These are phyloP conservation scores for Eucalyptus erythrocorys DNA, from an alignment of 345 rosid species.

Conservation along the genomic window DNA sequence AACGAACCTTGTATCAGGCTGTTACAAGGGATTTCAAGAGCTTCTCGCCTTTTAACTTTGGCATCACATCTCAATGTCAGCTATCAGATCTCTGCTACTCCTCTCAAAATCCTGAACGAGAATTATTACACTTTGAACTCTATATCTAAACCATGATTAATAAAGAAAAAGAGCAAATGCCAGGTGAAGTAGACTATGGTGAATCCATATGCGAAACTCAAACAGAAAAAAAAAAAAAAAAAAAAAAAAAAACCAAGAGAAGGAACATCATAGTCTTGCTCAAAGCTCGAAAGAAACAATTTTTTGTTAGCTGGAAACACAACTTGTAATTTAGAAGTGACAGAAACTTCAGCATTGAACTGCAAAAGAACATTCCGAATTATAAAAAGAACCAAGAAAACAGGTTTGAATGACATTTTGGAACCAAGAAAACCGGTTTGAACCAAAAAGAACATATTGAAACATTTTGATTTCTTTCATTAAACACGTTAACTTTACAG, in stretches of 20 bases:
- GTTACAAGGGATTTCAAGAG: conserved; percentile 38
- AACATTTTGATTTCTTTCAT: too few relatives aligned
- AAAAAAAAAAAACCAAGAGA: not conserved
- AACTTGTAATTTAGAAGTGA: too few relatives aligned
- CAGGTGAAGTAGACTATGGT: not conserved
- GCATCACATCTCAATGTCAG: conserved; percentile 31
- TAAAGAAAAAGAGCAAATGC: not conserved
- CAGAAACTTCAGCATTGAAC: too few relatives aligned
- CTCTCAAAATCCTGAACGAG: conserved; percentile 37
- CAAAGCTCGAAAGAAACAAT: conserved; percentile 21
- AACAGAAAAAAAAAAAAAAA: too few relatives aligned
- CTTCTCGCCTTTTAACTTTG: conserved; percentile 50
- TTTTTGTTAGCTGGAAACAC: too few relatives aligned
- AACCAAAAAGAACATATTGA: too few relatives aligned
- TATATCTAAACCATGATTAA: not conserved
- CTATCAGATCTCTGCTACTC: conserved; percentile 34
- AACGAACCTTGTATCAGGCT: conserved; percentile 46
- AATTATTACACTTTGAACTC: not conserved
- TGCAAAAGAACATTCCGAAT: too few relatives aligned
- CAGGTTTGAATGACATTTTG: too few relatives aligned
- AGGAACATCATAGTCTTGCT: conserved; percentile 44
- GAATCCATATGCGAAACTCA: not conserved
- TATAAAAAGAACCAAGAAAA: too few relatives aligned
- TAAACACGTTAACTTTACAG: too few relatives aligned
- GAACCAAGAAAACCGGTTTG: too few relatives aligned